Evolutionary conservation across 352 stramenopile species (phyloP).

Genomic region (Pythium pectinolyticum): DNA sequence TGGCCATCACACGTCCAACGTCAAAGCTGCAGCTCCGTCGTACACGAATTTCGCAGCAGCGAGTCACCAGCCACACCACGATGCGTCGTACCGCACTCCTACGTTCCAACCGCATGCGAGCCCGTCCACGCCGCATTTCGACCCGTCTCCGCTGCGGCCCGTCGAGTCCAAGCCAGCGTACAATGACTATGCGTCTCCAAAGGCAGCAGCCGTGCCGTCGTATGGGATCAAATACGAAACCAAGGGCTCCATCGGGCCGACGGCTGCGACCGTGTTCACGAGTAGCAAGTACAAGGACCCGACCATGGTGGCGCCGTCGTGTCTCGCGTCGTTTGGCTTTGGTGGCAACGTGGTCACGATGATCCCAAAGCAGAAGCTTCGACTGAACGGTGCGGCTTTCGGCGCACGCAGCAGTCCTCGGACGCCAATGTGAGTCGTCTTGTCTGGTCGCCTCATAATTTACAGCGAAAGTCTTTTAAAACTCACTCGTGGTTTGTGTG

Average conservation of each 20-base stretch:
- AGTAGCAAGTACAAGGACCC: slow-evolving; percentile 86
- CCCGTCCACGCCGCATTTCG: neutral
- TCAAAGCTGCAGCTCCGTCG: neutral
- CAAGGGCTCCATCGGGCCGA: slow-evolving; percentile 9
- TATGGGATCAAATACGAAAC: slow-evolving; percentile 13
- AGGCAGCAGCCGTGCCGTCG: neutral
- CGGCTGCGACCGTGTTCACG: slow-evolving; percentile 2
- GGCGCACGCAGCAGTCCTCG: slow-evolving; percentile 61
- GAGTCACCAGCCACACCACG: neutral
- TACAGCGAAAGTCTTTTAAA: neutral
- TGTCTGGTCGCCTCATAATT: neutral
- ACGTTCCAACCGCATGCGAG: neutral
- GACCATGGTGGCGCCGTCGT: slow-evolving; percentile 68
- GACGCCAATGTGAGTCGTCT: slow-evolving; percentile 40
- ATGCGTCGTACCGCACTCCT: slow-evolving; percentile 19
- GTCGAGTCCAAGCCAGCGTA: slow-evolving; percentile 8
- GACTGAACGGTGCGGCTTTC: slow-evolving; percentile 59
- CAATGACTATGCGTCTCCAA: slow-evolving; percentile 11
- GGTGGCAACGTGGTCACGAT: slow-evolving; percentile 88
- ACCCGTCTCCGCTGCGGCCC: slow-evolving; percentile 1
- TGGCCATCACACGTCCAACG: neutral
- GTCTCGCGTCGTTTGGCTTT: slow-evolving; percentile 82
- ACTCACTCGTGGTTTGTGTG: neutral
- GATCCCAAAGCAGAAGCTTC: slow-evolving; percentile 86
- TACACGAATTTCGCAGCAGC: too few species aligned